Conservation (phyloP, 2,329 filamentous ascomycete species). For the Byssoonygena ceratinophila region DNA sequence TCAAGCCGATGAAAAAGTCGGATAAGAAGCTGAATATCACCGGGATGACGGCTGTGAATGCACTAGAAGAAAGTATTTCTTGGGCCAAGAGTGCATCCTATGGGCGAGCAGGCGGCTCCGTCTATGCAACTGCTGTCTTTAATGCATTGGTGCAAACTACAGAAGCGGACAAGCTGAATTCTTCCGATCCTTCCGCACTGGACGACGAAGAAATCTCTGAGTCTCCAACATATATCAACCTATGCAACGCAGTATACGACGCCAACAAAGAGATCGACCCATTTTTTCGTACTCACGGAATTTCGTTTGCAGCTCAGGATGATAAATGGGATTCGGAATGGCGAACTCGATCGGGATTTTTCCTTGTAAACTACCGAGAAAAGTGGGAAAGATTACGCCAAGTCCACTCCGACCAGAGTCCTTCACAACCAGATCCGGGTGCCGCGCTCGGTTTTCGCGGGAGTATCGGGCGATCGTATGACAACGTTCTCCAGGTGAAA, state of each 20-base stretch:
- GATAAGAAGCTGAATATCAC: constrained; percentile 7
- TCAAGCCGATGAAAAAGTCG: background rate
- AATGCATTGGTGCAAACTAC: constrained; percentile 5
- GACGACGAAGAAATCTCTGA: background rate
- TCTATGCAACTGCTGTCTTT: constrained; percentile 10
- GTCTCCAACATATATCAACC: constrained; percentile 12
- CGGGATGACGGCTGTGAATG: constrained; percentile 4
- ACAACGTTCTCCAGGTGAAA: background rate
- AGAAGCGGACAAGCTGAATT: background rate
- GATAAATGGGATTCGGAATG: constrained; percentile 17
- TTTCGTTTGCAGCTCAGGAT: constrained; percentile 18
- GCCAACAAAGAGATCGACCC: constrained; percentile 7
- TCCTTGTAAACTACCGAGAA: constrained; percentile 14
- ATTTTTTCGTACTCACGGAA: constrained; percentile 11
- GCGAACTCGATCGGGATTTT: constrained; percentile 14
- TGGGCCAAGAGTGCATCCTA: constrained; percentile 7
- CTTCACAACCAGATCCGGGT: background rate
- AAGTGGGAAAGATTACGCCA: constrained; percentile 14
- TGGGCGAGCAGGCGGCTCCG: constrained; percentile 4
- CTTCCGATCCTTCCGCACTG: background rate
- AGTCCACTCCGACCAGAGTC: background rate
- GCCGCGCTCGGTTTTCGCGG: constrained; percentile 3
- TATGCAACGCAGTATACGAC: constrained; percentile 13
- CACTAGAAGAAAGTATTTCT: background rate
- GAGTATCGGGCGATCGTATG: constrained; percentile 8